Percentiles rank a stretch among this genome's conserved stretches.
These are phyloP conservation scores for Aegilops tauschii DNA, from an alignment of 176 grass and related monocot species.

Conservation along the genomic window DNA sequence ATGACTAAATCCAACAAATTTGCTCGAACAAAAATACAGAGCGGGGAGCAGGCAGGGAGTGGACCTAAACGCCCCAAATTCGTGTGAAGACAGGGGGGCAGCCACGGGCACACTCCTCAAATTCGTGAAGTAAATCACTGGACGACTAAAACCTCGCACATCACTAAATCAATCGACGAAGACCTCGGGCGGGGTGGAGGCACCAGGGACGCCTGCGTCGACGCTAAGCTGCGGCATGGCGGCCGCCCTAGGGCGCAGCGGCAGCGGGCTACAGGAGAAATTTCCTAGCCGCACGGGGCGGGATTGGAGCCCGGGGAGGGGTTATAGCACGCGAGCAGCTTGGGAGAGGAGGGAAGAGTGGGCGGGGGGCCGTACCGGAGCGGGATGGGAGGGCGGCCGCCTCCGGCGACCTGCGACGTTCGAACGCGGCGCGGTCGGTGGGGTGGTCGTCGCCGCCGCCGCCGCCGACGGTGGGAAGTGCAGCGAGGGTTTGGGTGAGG, in stretches of 20 bases:
- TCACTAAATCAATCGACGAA: not conserved
- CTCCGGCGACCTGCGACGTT: not conserved
- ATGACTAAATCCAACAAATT: not conserved
- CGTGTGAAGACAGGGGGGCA: not conserved
- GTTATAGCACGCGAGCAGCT: not conserved
- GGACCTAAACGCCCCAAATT: not conserved
- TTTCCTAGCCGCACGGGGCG: not conserved
- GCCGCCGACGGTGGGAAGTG: conserved; percentile 16
- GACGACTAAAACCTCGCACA: not conserved
- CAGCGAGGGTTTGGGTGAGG: not conserved
- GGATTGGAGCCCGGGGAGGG: not conserved
- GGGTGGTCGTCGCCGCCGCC: not conserved
- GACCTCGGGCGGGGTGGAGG: not conserved
- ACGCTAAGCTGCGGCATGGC: not conserved
- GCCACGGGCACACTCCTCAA: not conserved
- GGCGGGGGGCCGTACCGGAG: conserved; percentile 3
- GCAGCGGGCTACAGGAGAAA: not conserved
- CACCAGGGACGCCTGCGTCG: not conserved
- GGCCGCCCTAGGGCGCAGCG: not conserved
- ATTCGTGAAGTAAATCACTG: not conserved
- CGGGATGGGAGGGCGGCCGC: not conserved
- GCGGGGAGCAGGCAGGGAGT: not conserved
- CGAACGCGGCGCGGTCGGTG: not conserved
- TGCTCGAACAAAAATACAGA: not conserved
- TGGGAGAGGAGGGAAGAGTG: not conserved